phyloP scores from a whole-genome alignment of 1,139 yeast genomes.

The Taphrina betulina region DNA sequence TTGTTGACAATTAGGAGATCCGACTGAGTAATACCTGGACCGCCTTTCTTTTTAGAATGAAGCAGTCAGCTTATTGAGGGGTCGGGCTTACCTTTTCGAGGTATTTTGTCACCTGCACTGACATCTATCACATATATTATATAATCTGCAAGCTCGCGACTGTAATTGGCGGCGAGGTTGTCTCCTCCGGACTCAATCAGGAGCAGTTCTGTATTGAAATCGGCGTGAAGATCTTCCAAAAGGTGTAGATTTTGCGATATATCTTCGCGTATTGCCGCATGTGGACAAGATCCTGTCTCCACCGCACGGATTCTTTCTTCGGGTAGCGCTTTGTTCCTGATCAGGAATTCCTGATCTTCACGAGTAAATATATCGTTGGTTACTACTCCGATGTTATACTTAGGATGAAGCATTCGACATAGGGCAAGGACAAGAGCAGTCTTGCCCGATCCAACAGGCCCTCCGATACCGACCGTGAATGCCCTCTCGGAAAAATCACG shows the following conservation, averaged over 20 bases:
- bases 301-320: constrained; percentile 35
- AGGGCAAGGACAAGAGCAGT: constrained; percentile 34
- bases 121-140: constrained; percentile 36
- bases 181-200: constrained; percentile 36
- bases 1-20: constrained; percentile 34
- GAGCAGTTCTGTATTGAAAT: constrained; percentile 33
- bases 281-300: constrained; percentile 37
- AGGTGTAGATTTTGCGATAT: constrained; percentile 34
- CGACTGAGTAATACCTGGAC: constrained; percentile 35
- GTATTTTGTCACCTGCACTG: constrained; percentile 36
- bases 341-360: constrained; percentile 35
- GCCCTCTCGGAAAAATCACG: constrained; percentile 34
- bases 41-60: constrained; percentile 23
- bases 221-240: constrained; percentile 34
- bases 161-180: constrained; percentile 35
- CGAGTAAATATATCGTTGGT: constrained; percentile 35
- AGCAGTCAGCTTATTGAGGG: not conserved
- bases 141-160: constrained; percentile 35
- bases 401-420: constrained; percentile 29
- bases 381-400: constrained; percentile 32
- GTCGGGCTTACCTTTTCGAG: constrained; percentile 30
- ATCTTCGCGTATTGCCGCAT: constrained; percentile 36
- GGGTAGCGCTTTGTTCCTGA: constrained; percentile 34
- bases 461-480: constrained; percentile 36
- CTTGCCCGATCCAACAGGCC: constrained; percentile 36